A percentile compares a stretch with the other conserved stretches of the same genome.
Evolutionary conservation across 306 rosid species (phyloP).

Genomic region (Hippophae tibetana): DNA sequence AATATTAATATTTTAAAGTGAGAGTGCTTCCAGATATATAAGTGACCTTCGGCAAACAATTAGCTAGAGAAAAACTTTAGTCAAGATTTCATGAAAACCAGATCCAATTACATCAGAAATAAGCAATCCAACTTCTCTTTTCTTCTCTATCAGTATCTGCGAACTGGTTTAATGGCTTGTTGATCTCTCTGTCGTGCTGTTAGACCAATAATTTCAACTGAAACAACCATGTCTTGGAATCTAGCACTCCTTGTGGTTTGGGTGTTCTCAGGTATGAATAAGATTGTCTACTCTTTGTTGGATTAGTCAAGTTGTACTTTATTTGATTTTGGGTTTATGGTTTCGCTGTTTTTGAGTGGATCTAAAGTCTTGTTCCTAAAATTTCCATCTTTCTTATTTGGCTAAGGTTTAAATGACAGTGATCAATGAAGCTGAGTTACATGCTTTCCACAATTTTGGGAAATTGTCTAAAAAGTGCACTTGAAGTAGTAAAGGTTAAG

Average conservation of each 20-base stretch:
- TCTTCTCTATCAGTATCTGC: neutral
- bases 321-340: neutral
- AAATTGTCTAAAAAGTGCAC: too few relatives aligned
- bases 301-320: neutral
- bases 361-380: too few relatives aligned
- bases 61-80: too few relatives aligned
- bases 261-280: slow-evolving; percentile 22
- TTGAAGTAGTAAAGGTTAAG: too few relatives aligned
- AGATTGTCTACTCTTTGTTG: slow-evolving; percentile 5
- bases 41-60: too few relatives aligned
- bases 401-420: too few relatives aligned
- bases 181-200: neutral
- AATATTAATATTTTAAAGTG: too few relatives aligned
- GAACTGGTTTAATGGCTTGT: neutral
- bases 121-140: slow-evolving; percentile 10
- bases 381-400: too few relatives aligned
- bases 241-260: slow-evolving; percentile 18
- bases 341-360: neutral
- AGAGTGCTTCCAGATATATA: too few relatives aligned
- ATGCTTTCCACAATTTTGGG: too few relatives aligned
- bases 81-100: slow-evolving; percentile 11
- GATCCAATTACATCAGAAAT: slow-evolving; percentile 26
- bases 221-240: slow-evolving; percentile 26
- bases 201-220: slow-evolving; percentile 1
- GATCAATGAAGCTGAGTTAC: too few relatives aligned